Conservation (phyloP, 805 yeast genomes). For the Myxozyma geophila region DNA sequence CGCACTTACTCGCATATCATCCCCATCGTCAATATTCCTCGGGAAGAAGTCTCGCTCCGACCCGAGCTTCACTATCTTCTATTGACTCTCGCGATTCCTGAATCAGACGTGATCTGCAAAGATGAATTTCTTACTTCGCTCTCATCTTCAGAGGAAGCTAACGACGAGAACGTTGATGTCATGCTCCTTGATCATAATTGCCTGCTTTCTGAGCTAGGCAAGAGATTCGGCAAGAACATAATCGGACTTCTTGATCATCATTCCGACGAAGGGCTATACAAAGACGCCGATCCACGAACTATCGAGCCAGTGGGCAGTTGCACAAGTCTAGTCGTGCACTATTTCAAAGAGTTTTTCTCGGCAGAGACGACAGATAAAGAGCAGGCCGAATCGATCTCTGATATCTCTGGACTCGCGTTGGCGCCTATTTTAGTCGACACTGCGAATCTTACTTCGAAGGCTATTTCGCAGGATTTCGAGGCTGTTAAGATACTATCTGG, state of each 20-base stretch:
- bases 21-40: conserved; percentile 80
- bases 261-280: conserved; percentile 62
- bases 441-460: conserved; percentile 61
- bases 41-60: conserved; percentile 66
- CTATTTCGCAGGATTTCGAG: conserved; percentile 55
- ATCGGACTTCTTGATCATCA: conserved; percentile 85
- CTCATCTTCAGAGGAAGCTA: conserved; percentile 1
- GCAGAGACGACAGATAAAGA: conserved; percentile 36
- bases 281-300: conserved; percentile 60
- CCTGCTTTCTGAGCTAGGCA: conserved; percentile 55
- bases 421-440: conserved; percentile 84
- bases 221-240: conserved; percentile 49
- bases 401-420: conserved; percentile 53
- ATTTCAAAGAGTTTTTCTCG: conserved; percentile 51
- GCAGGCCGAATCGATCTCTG: conserved; percentile 39
- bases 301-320: conserved; percentile 76
- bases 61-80: conserved; percentile 70
- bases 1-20: conserved; percentile 46
- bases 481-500: conserved; percentile 50
- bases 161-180: conserved; percentile 46
- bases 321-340: conserved; percentile 69
- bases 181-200: conserved; percentile 84
- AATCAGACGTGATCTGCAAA: conserved; percentile 59
- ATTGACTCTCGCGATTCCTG: conserved; percentile 51
- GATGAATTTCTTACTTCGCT: conserved; percentile 61